Evolutionary conservation across 768 basidiomycete species (phyloP).

Genomic region (Boletus rex-veris): DNA sequence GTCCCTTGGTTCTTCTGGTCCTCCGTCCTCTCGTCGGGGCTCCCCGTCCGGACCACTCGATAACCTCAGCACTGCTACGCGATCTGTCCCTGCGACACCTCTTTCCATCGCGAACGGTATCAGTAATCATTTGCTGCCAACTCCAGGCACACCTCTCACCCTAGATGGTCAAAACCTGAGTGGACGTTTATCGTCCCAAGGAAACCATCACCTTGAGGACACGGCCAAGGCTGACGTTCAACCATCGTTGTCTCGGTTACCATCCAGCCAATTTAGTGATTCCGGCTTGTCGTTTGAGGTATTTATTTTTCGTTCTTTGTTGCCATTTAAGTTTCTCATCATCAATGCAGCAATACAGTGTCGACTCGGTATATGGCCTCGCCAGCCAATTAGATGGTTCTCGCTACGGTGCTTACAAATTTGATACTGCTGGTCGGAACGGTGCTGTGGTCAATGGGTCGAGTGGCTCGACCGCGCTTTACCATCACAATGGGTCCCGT

Average conservation of each 20-base stretch:
- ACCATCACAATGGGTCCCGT: conserved; percentile 73
- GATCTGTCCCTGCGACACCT: conserved; percentile 84
- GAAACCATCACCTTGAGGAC: conserved; percentile 46
- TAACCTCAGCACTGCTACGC: conserved; percentile 54
- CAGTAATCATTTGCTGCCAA: conserved; percentile 54
- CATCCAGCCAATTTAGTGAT: conserved; percentile 56
- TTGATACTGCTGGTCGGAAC: conserved; percentile 46
- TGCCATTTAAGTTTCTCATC: conserved; percentile 10
- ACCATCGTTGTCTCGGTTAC: conserved; percentile 68
- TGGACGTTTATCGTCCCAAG: conserved; percentile 56
- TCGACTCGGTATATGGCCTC: conserved; percentile 50
- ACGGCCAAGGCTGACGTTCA: conserved; percentile 55
- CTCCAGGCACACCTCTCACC: conserved; percentile 60
- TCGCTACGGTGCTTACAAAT: conserved; percentile 56
- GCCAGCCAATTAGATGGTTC: conserved; percentile 48
- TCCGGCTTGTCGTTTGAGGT: conserved; percentile 57
- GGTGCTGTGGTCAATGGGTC: conserved; percentile 34
- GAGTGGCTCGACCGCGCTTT: conserved; percentile 70
- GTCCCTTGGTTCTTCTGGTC: conserved; percentile 29
- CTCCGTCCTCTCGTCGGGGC: conserved; percentile 63
- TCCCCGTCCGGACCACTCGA: conserved; percentile 71
- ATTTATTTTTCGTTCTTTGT: conserved; percentile 23
- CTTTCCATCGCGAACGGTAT: conserved; percentile 48
- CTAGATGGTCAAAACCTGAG: conserved; percentile 57
- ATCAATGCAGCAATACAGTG: conserved; percentile 46